Base-by-base conservation (phyloP, 306 rosid genomes). In the Gynostemma pentaphyllum region DNA sequence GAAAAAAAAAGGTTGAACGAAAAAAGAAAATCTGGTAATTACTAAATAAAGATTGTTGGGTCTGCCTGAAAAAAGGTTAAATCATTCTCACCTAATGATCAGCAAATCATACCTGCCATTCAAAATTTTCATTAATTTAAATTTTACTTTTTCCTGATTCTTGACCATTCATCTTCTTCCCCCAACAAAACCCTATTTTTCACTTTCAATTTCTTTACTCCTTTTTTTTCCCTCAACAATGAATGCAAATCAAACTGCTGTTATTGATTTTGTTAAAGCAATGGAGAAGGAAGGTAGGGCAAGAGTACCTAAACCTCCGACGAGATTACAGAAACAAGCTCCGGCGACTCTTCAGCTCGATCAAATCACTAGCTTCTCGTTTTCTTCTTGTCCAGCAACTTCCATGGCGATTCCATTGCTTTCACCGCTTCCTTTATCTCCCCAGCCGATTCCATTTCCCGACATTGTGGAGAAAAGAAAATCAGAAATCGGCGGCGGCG, bases 241-340 rank as follows among this genome's bases (percentile, higher is more conserved):
- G 48, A 60, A 12, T 21, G 34, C 48, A 22, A 37, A 60, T 60
- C 65, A 60, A 14, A 5, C 32, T 21, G 65, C 15, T 19, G 63
- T 39, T 12, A 19, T 41, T 41, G 66, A 61, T 61, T 61, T 41
- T 15, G 14, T 30, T 41, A 45, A 7, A 64, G 3, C 24, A 36
- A 66, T 66, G 67, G 67, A 68, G 42, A 55, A 50, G n/a, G 40
- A 26, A 2, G 5, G 32, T 8, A 52, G n/a, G 29, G 1, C 60
- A 7, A 75, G 66, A 27, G 21, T 22, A 29, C 50, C 71, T 60
- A 64, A 64, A 26, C 67, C 67, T 5, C 76, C 73, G 1, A 83
- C 94, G 10, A 87, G 96, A 83, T 70, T 90, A 30, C 90, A 83
- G 55, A 72, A 64, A 62, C 87, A 61, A 10, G 96, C 96, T 10